Evolutionary conservation across 352 stramenopile species (phyloP).

Genomic region (Pythium apleroticum): DNA sequence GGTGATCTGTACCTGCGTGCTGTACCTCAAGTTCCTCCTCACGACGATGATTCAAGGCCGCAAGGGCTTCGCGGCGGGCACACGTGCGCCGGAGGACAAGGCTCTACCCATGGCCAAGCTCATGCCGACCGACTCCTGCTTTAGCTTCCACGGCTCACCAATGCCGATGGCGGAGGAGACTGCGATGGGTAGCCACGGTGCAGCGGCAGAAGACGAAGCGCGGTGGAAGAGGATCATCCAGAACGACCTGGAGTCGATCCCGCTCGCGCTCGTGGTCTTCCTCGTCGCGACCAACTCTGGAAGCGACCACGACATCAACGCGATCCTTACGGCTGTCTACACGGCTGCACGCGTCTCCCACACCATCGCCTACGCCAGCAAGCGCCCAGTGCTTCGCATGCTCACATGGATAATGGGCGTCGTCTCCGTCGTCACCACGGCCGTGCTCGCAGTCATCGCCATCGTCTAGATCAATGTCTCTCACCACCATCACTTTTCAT

Average conservation of each 20-base stretch:
- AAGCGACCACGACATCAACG: slow-evolving; percentile 38
- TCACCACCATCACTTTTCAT: not conserved
- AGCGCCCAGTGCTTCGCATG: slow-evolving; percentile 28
- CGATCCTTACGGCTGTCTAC: slow-evolving; percentile 23
- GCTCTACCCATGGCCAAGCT: slow-evolving; percentile 18
- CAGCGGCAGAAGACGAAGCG: slow-evolving; percentile 11
- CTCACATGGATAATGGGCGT: slow-evolving; percentile 26
- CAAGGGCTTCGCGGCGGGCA: slow-evolving; percentile 49
- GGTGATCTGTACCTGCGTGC: slow-evolving; percentile 31
- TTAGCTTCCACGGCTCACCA: slow-evolving; percentile 10
- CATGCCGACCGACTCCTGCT: not conserved
- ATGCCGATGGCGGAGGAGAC: slow-evolving; percentile 8
- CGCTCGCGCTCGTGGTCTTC: slow-evolving; percentile 50
- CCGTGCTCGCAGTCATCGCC: slow-evolving; percentile 14
- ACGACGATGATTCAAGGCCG: slow-evolving; percentile 48
- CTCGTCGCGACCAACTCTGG: slow-evolving; percentile 37
- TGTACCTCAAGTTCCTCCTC: slow-evolving; percentile 66
- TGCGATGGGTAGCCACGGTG: not conserved
- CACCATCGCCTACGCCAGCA: slow-evolving; percentile 31
- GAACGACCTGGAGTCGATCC: slow-evolving; percentile 68
- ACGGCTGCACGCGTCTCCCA: slow-evolving; percentile 34
- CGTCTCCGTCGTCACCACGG: slow-evolving; percentile 17
- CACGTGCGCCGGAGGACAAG: slow-evolving; percentile 41
- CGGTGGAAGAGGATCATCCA: slow-evolving; percentile 45
- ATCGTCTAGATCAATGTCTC: slow-evolving; percentile 1